Conservation (phyloP, 148 eudicot genomes). For the Fagopyrum homotropicum region DNA sequence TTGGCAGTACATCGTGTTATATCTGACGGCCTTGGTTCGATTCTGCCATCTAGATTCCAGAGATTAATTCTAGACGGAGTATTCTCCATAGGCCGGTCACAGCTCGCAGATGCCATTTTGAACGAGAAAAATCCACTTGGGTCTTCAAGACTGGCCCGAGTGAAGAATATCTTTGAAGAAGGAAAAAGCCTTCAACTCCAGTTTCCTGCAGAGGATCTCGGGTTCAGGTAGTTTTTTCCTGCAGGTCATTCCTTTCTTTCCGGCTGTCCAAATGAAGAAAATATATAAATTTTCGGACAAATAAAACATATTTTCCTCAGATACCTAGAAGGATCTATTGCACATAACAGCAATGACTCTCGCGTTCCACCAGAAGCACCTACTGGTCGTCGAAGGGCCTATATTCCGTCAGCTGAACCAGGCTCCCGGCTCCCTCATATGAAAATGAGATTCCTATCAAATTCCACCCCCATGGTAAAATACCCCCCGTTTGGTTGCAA, state of each 20-base stretch:
- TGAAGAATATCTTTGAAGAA: constrained; percentile 74
- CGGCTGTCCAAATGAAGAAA: neutral
- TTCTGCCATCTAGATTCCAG: constrained; percentile 64
- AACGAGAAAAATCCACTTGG: constrained; percentile 86
- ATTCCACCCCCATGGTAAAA: constrained; percentile 39
- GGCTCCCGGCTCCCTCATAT: constrained; percentile 94
- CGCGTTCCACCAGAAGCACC: constrained; percentile 35
- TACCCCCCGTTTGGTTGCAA: neutral
- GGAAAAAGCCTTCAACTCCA: constrained; percentile 98
- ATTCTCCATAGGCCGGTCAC: constrained; percentile 82
- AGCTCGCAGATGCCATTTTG: constrained; percentile 64
- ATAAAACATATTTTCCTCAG: constrained; percentile 23
- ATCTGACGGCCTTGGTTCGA: constrained; percentile 52
- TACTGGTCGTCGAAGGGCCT: constrained; percentile 81
- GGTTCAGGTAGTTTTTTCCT: constrained; percentile 53
- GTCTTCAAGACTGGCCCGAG: constrained; percentile 66
- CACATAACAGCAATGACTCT: constrained; percentile 26
- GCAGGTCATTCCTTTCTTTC: neutral
- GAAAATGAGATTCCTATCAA: constrained; percentile 40
- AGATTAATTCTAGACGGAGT: constrained; percentile 68
- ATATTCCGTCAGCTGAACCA: constrained; percentile 69
- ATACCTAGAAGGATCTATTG: constrained; percentile 68
- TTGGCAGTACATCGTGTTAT: constrained; percentile 71
- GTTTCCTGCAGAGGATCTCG: constrained; percentile 98
- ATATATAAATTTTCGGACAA: neutral